Evolutionary conservation across 371 early-diverging fungal genomes (phyloP), one percentile per base, ranked within the genome.

Genomic region (Sporodiniella umbellata): DNA sequence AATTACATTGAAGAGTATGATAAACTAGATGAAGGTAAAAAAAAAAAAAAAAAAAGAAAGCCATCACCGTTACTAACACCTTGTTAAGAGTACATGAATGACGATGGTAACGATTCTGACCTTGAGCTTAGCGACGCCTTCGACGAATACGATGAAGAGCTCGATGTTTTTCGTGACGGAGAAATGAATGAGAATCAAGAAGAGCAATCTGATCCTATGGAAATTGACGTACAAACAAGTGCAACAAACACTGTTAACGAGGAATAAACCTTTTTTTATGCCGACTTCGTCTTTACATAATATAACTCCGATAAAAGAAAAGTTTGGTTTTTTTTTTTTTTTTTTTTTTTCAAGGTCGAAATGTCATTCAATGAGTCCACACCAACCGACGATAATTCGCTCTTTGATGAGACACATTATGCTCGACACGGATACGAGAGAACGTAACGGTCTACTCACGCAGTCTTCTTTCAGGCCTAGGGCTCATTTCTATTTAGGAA

Each of bases 381-480:
- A 8, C 19, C 42, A 18, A 53, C 53, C 1, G 58, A 58, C 26
- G 71, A 70, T 35, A 62, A 70, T 43, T 45, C 56, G 11, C 40
- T 75, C 8, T 75, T 72, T 48, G 59, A 60, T 28, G 76, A 75
- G 54, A 75, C 72, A 0, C 76, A 75, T 31, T 75, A 72, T 54
- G 70, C 76, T 38, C 62, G 78, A n/a, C 72, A 65, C 44, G 71
- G 69, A 0, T 61, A 55, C 39, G 77, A 71, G 39, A 48, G 77
- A 61, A 77, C 77, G 77, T 72, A 71, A 65, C n/a, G n/a, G n/a
- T n/a, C n/a, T n/a, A n/a, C n/a, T n/a, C n/a, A n/a, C n/a, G n/a
- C n/a, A n/a, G n/a, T n/a, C n/a, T n/a, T n/a, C n/a, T n/a, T n/a
- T n/a, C n/a, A n/a, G n/a, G n/a, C n/a, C n/a, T n/a, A n/a, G n/a